Base-by-base conservation (phyloP, 78 protist genomes). In the Mastigamoeba balamuthi region DNA sequence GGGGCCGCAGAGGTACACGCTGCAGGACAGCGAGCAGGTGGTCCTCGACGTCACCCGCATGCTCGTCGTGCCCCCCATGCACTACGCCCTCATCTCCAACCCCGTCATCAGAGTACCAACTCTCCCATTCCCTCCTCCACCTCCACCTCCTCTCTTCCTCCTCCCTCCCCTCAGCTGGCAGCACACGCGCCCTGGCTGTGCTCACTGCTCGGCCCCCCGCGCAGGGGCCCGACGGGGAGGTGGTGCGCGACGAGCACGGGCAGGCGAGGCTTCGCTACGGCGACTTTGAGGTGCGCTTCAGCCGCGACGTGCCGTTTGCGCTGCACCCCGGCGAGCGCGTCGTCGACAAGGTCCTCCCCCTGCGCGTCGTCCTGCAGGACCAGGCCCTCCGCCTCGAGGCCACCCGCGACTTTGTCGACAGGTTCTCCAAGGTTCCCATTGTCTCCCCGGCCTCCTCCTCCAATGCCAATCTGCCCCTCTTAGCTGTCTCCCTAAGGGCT, bases 361-460 rank as follows among this genome's bases (percentile, higher is more conserved):
- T 84, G 30, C 5, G 10, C 23, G 80, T 84, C 28, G 70, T 84
- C 9, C 40, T 67, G 23, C 48, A 37, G 40, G 66, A 69, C 73
- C 28, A 44, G 9, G 88, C 88, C 23, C 84, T 84, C 37, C 64
- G 80, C 30, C 80, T 84, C n/a, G 3, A 2, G 38, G 77, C 81
- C 40, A 4, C 23, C 4, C 82, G 84, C 23, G 80, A 77, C 74
- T 77, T 71, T 25, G n/a, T 1, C 6, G 88, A 69, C 43, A 2
- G 38, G 8, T 4, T 39, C 43, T 4, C 66, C 66, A 4, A 72
- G 2, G 41, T n/a, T n/a, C n/a, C n/a, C n/a, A n/a, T n/a, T n/a
- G n/a, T n/a, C n/a, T n/a, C n/a, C n/a, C n/a, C n/a, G n/a, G n/a
- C n/a, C n/a, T n/a, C n/a, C n/a, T n/a, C n/a, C n/a, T n/a, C n/a